These are phyloP conservation scores for Euphrasia arctica DNA, from an alignment of 305 asterid genomes.

Conservation along the genomic window DNA sequence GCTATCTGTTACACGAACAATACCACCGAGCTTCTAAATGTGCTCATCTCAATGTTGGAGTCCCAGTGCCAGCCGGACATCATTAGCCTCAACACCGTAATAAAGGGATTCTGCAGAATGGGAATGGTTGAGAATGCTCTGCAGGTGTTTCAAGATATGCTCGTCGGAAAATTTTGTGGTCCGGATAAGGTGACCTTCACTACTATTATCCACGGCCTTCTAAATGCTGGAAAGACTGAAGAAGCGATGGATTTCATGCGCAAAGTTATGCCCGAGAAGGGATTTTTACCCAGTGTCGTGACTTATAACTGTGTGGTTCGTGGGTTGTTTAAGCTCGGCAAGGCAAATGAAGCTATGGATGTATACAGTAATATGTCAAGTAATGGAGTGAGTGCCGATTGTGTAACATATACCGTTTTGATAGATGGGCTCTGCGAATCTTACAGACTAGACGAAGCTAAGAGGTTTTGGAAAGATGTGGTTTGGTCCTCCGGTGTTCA, in stretches of 20 bases:
- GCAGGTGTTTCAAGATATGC: constrained; percentile 66
- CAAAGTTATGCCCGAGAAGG: constrained; percentile 53
- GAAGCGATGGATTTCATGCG: constrained; percentile 53
- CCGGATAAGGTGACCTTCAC: constrained; percentile 76
- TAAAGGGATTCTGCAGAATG: constrained; percentile 72
- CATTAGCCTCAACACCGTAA: constrained; percentile 67
- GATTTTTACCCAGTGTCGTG: constrained; percentile 54
- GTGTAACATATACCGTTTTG: constrained; percentile 52
- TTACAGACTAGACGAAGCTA: constrained; percentile 52
- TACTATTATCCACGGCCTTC: constrained; percentile 56
- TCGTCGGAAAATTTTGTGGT: constrained; percentile 58
- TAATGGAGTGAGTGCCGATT: constrained; percentile 46
- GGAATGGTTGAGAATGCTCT: constrained; percentile 70
- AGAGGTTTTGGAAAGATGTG: constrained; percentile 59
- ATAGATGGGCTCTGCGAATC: constrained; percentile 61
- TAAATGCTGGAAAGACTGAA: constrained; percentile 47
- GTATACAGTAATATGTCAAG: constrained; percentile 42
- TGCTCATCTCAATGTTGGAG: constrained; percentile 68
- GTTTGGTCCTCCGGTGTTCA: constrained; percentile 75
- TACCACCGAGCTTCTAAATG: constrained; percentile 80
- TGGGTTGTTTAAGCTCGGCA: constrained; percentile 59
- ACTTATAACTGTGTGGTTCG: constrained; percentile 62
- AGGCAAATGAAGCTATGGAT: constrained; percentile 59
- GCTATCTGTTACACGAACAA: constrained; percentile 58
- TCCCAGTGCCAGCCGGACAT: constrained; percentile 73